A percentile compares a stretch with the other conserved stretches of the same genome.
Conservation (phyloP, 169 alveolate genomes). For the Sarcocystis neurona region DNA sequence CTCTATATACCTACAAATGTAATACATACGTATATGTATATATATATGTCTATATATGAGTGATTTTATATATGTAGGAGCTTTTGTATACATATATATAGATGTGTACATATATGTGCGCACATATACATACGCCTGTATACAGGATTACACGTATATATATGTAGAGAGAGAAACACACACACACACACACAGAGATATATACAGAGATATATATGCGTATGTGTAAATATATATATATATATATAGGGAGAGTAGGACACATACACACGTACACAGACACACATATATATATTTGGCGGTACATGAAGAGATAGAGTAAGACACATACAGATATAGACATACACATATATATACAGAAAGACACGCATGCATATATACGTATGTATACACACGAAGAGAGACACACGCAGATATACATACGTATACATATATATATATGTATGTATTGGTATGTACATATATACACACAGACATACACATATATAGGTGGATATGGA, state of each 20-base stretch:
- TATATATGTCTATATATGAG: no score
- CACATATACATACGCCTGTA: not conserved
- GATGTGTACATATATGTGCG: not conserved
- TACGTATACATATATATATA: not conserved
- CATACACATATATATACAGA: not conserved
- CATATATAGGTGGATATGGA: not conserved
- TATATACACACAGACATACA: conserved; percentile 5
- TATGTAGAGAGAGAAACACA: not conserved
- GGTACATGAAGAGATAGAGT: not conserved
- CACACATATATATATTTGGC: no score
- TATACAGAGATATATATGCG: no score
- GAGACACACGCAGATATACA: not conserved
- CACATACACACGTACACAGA: not conserved
- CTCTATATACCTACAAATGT: no score
- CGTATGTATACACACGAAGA: not conserved
- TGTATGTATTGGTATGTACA: not conserved
- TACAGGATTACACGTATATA: not conserved
- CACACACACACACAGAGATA: not conserved
- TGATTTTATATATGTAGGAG: no score
- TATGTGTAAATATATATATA: not conserved
- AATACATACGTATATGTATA: no score
- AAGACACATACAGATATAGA: not conserved
- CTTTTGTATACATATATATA: no score
- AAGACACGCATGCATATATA: not conserved
- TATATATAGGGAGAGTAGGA: not conserved